Evolutionary conservation across 805 yeast species (phyloP), one percentile per base, ranked within the genome.

Genomic region (Lipomyces kockii): DNA sequence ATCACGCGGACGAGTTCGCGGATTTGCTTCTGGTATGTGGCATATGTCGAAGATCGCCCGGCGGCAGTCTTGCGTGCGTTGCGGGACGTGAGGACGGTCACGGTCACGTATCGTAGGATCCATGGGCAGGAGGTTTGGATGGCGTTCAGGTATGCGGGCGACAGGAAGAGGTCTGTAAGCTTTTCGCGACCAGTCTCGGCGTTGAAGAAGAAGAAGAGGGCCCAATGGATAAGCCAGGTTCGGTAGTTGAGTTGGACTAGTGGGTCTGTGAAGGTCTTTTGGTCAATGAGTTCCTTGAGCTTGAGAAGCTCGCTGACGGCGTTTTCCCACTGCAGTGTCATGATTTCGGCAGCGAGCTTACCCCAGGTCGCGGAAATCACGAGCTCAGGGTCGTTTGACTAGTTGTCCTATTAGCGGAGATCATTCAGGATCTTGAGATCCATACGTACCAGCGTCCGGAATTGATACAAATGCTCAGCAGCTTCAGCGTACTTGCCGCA

Each of bases 41-140:
- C 75, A 39, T 62, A 66, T 14, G 62, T 37, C 11, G 71, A 64
- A 8, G 67, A 59, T 2, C 71, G 63, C 68, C 73, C 73, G 58
- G 73, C 74, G 58, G 66, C 63, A 63, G 71, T 35, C 35, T 63
- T 59, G 52, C 68, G 62, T 4, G 62, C 75, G 12, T 67, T 59
- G 57, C 79, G 76, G 17, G 82, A 77, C 17, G 81, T 75, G 56
- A 82, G 79, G 62, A 87, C 87, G n/a, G 89, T 88, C 35, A 85
- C 89, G 32, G 86, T 84, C 64, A 88, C 76, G 75, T 88, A 88
- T 74, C 91, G 83, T 71, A 87, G 76, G 60, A 88, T 80, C 92
- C 92, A 88, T 25, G 91, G 92, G 74, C 88, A 84, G 8, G 89
- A 82, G 39, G 90, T 89, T 78, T 88, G 91, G 75, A 88, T 87